phyloP scores from a whole-genome alignment of 2,329 filamentous ascomycete genomes.

The Paraphaeosphaeria minitans region DNA sequence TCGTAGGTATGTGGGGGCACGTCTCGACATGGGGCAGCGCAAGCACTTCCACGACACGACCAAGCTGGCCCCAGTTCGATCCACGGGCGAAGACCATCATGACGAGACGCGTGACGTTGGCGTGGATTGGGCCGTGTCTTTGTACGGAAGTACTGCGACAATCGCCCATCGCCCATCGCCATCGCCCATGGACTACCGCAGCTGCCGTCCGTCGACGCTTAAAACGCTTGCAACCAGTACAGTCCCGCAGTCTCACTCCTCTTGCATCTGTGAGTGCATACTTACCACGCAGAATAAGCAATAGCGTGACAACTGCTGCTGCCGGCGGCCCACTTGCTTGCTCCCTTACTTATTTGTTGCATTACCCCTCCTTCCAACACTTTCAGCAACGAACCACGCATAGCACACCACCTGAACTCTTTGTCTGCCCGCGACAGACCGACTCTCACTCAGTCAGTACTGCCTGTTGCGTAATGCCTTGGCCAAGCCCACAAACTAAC shows the following conservation, averaged over 20 bases:
- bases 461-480: neutral
- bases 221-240: neutral
- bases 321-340: constrained; percentile 29
- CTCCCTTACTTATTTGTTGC: constrained; percentile 40
- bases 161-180: constrained; percentile 22
- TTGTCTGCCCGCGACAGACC: constrained; percentile 1
- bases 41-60: neutral
- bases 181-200: constrained; percentile 22
- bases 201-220: constrained; percentile 17
- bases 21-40: no score
- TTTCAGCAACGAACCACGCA: constrained; percentile 16
- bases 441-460: neutral
- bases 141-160: constrained; percentile 31
- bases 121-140: constrained; percentile 18
- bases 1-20: constrained; percentile 1
- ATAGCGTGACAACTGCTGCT: constrained; percentile 30
- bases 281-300: constrained; percentile 31
- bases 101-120: constrained; percentile 40
- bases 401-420: neutral
- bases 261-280: constrained; percentile 25
- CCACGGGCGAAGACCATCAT: constrained; percentile 23
- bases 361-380: constrained; percentile 37
- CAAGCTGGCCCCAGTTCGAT: constrained; percentile 32
- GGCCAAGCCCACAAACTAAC: neutral
- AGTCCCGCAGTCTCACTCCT: constrained; percentile 15